Percentiles rank a stretch among this genome's conserved stretches.
Evolutionary conservation across 2,329 filamentous ascomycete species (phyloP).

Genomic region (Mycosphaerella sp.): DNA sequence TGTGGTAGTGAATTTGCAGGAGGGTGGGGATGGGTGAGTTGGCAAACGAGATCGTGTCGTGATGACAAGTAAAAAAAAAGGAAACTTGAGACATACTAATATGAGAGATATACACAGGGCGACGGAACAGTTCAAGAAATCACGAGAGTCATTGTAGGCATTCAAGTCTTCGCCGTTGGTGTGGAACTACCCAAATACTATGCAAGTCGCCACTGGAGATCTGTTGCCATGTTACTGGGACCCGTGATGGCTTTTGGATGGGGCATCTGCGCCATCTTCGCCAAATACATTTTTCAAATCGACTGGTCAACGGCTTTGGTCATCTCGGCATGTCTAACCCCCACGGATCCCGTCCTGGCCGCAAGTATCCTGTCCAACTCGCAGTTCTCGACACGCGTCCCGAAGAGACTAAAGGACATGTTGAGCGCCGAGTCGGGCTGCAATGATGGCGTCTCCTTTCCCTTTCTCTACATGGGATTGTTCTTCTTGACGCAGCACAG

Average conservation of each 20-base stretch:
- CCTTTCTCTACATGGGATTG: slow-evolving; percentile 51
- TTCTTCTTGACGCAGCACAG: slow-evolving; percentile 39
- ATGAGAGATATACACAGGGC: slow-evolving; percentile 13
- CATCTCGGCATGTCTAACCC: slow-evolving; percentile 50
- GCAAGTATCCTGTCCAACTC: slow-evolving; percentile 49
- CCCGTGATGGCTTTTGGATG: slow-evolving; percentile 48
- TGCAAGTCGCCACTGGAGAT: slow-evolving; percentile 48
- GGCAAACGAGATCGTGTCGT: not conserved
- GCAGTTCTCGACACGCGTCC: slow-evolving; percentile 48
- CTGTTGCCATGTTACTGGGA: slow-evolving; percentile 44
- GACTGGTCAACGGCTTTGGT: slow-evolving; percentile 44
- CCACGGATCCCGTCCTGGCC: slow-evolving; percentile 52
- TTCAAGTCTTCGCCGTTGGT: slow-evolving; percentile 36
- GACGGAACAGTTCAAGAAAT: slow-evolving; percentile 39
- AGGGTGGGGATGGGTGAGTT: slow-evolving; percentile 37
- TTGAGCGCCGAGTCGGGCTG: slow-evolving; percentile 50
- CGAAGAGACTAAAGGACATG: slow-evolving; percentile 46
- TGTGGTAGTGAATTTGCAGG: slow-evolving; percentile 16
- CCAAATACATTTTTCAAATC: slow-evolving; percentile 43
- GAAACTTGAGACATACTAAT: slow-evolving; percentile 3
- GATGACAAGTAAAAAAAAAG: too few species aligned
- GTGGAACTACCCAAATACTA: slow-evolving; percentile 40
- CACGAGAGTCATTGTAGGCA: slow-evolving; percentile 43
- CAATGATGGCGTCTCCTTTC: slow-evolving; percentile 52
- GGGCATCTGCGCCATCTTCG: slow-evolving; percentile 44